These are phyloP conservation scores for Macrolepiota albuminosa DNA, from an alignment of 768 basidiomycete species.

Conservation along the genomic window DNA sequence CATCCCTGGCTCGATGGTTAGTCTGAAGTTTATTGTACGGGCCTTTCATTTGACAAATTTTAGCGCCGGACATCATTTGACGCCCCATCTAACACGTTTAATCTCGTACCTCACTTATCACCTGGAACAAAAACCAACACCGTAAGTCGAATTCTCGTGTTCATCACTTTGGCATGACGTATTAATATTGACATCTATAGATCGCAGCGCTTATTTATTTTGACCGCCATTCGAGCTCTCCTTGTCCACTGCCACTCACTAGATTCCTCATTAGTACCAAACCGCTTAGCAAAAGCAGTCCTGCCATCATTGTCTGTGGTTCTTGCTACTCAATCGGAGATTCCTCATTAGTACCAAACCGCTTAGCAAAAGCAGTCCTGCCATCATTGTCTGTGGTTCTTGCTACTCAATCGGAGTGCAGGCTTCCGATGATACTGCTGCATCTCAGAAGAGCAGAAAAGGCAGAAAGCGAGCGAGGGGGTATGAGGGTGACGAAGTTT, in stretches of 20 bases:
- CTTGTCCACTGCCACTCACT: slow-evolving; percentile 39
- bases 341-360: slow-evolving; percentile 43
- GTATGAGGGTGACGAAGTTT: slow-evolving; percentile 73
- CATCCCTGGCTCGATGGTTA: slow-evolving; percentile 46
- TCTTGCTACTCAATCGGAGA: slow-evolving; percentile 38
- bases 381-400: slow-evolving; percentile 46
- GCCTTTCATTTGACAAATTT: not conserved
- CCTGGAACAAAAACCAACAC: slow-evolving; percentile 48
- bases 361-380: slow-evolving; percentile 52
- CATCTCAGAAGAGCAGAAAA: slow-evolving; percentile 37
- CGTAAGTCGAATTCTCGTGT: slow-evolving; percentile 32
- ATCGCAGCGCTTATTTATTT: slow-evolving; percentile 33
- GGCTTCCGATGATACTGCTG: slow-evolving; percentile 14
- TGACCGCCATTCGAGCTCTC: slow-evolving; percentile 40
- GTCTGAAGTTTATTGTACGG: slow-evolving; percentile 8
- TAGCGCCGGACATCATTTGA: slow-evolving; percentile 52
- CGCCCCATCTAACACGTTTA: slow-evolving; percentile 52
- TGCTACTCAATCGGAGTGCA: slow-evolving; percentile 30
- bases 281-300: slow-evolving; percentile 51
- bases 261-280: slow-evolving; percentile 44
- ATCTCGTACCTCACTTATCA: slow-evolving; percentile 49
- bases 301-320: slow-evolving; percentile 45
- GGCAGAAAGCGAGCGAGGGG: slow-evolving; percentile 66
- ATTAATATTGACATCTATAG: slow-evolving; percentile 17
- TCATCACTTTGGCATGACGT: not conserved